These are phyloP conservation scores for Cornus florida DNA, from an alignment of 148 eudicot species.

Conservation along the genomic window DNA sequence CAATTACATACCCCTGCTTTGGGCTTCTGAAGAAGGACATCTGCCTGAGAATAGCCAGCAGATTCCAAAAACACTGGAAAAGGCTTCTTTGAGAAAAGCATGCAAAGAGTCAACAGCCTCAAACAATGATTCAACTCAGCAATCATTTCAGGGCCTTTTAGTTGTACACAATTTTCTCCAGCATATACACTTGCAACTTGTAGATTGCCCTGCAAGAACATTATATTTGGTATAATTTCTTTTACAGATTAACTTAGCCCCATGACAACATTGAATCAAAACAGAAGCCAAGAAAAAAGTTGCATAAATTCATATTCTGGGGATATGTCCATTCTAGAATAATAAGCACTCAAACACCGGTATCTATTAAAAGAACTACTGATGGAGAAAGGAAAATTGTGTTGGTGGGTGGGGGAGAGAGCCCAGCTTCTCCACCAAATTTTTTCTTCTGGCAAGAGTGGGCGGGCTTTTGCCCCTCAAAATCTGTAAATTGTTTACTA, in stretches of 20 bases:
- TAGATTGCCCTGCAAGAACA: constrained; percentile 64
- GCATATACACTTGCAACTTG: constrained; percentile 87
- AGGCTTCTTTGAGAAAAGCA: constrained; percentile 91
- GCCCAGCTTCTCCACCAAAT: no score
- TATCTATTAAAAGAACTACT: not conserved
- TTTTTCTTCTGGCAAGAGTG: no score
- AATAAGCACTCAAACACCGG: not conserved
- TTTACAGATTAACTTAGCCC: not conserved
- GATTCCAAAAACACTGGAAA: constrained; percentile 87
- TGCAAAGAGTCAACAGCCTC: constrained; percentile 67
- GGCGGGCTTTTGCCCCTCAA: no score
- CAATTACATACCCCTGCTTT: constrained; percentile 80
- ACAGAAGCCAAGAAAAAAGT: not conserved
- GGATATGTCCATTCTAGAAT: not conserved
- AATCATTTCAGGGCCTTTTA: constrained; percentile 65
- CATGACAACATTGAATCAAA: not conserved
- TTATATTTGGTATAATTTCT: not conserved
- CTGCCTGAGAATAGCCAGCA: constrained; percentile 70
- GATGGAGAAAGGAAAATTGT: no score
- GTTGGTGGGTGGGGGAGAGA: no score
- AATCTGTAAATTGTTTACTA: no score
- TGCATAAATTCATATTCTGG: constrained; percentile 1
- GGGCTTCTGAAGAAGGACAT: constrained; percentile 93
- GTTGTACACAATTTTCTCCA: constrained; percentile 66
- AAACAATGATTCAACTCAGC: constrained; percentile 60